Conservation (phyloP, 257 asterid species). For the Solanum paucissectum region DNA sequence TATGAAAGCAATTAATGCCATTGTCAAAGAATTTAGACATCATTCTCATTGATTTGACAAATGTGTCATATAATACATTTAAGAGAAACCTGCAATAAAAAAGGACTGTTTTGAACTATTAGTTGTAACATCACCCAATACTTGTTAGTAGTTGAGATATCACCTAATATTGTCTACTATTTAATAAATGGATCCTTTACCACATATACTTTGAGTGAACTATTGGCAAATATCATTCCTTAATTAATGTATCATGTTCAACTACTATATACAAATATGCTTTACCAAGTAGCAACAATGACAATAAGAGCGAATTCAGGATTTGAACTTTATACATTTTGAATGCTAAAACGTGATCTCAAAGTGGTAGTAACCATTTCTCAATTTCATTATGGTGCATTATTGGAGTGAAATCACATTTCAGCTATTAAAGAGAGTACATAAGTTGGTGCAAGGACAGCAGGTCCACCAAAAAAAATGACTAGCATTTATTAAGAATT, state of each 20-base stretch:
- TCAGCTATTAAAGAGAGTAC: background rate
- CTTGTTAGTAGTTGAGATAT: background rate
- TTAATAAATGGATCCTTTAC: background rate
- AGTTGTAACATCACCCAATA: background rate
- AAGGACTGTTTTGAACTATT: background rate
- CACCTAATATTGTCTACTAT: background rate
- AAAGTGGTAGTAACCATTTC: background rate
- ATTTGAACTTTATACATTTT: background rate
- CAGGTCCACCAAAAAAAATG: background rate
- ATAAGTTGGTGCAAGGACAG: background rate
- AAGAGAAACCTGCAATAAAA: background rate
- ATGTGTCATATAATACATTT: background rate
- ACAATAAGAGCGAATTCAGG: background rate
- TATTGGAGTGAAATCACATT: background rate
- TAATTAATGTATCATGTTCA: background rate
- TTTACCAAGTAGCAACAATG: background rate
- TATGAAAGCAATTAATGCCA: background rate
- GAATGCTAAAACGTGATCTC: background rate
- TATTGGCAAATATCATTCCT: background rate
- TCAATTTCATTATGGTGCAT: background rate
- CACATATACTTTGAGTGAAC: background rate
- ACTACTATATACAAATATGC: background rate
- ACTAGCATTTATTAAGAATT: constrained; percentile 10
- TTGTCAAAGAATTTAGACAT: background rate
- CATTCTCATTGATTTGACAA: background rate